phyloP scores from a whole-genome alignment of 495 filamentous ascomycete species.

The Neurospora sp. region DNA sequence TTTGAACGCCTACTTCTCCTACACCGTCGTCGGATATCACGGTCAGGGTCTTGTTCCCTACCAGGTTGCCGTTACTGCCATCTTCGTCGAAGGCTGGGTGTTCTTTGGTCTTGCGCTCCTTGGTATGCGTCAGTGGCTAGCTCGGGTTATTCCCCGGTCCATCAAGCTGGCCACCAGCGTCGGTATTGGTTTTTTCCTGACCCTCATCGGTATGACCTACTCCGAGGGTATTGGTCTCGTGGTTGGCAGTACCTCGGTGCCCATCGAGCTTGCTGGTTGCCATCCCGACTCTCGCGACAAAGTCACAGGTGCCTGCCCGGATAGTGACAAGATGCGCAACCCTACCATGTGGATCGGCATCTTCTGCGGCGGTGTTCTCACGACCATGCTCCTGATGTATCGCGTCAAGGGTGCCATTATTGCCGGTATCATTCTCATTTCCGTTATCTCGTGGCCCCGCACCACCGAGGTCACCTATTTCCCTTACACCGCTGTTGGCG shows the following conservation, averaged over 20 bases:
- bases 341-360: slow-evolving; percentile 77
- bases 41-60: slow-evolving; percentile 60
- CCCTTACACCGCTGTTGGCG: slow-evolving; percentile 55
- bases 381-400: slow-evolving; percentile 69
- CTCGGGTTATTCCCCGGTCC: slow-evolving; percentile 61
- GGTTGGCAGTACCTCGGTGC: slow-evolving; percentile 46
- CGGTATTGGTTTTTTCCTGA: slow-evolving; percentile 73
- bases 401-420: slow-evolving; percentile 76
- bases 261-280: slow-evolving; percentile 64
- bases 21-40: slow-evolving; percentile 68
- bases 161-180: slow-evolving; percentile 79
- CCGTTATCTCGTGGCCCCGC: slow-evolving; percentile 76
- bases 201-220: slow-evolving; percentile 70
- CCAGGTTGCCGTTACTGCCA: slow-evolving; percentile 61
- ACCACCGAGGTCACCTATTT: slow-evolving; percentile 66
- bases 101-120: slow-evolving; percentile 60
- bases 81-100: slow-evolving; percentile 73
- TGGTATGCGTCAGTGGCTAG: slow-evolving; percentile 76
- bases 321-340: slow-evolving; percentile 57
- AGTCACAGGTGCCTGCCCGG: slow-evolving; percentile 38
- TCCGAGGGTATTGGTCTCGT: slow-evolving; percentile 68
- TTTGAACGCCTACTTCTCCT: slow-evolving; percentile 75
- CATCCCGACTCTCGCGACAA: slow-evolving; percentile 16
- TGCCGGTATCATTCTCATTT: slow-evolving; percentile 67
- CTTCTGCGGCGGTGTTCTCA: slow-evolving; percentile 71